phyloP scores from a whole-genome alignment of 83 land plant genomes.

The Isoetes engelmannii region DNA sequence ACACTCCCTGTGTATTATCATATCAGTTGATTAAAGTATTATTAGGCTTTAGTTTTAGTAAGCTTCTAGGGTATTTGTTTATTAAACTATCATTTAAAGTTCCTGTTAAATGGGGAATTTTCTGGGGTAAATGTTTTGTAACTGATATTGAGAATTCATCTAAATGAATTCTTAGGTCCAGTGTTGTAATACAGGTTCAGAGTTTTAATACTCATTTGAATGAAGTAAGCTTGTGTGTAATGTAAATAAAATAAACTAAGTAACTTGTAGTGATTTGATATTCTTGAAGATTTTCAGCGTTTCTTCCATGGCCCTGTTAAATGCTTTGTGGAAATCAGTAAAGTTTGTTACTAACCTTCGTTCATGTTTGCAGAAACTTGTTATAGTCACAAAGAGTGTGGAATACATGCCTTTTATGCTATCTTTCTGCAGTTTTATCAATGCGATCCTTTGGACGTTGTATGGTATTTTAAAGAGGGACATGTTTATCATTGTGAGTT shows the following conservation, averaged over 20 bases:
- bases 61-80: no score
- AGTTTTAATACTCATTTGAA: not conserved
- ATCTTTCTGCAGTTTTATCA: conserved; percentile 3
- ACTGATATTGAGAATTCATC: not conserved
- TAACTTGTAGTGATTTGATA: no score
- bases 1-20: not conserved
- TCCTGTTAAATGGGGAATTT: not conserved
- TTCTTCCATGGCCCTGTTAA: not conserved
- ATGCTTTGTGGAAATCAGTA: not conserved
- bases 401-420: conserved; percentile 8
- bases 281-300: not conserved
- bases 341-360: not conserved
- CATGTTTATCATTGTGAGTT: conserved; percentile 2
- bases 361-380: not conserved
- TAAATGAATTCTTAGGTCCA: no score
- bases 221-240: not conserved
- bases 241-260: not conserved
- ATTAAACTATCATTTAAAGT: no score
- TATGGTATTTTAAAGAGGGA: conserved; percentile 7
- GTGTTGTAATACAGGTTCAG: not conserved
- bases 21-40: no score
- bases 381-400: conserved; percentile 5
- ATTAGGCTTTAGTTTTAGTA: no score
- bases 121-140: not conserved
- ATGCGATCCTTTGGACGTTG: conserved; percentile 2